Percentiles rank a stretch among this genome's conserved stretches.
Conservation (phyloP, 768 basidiomycete species). For the Boletus vermiculosoides region DNA sequence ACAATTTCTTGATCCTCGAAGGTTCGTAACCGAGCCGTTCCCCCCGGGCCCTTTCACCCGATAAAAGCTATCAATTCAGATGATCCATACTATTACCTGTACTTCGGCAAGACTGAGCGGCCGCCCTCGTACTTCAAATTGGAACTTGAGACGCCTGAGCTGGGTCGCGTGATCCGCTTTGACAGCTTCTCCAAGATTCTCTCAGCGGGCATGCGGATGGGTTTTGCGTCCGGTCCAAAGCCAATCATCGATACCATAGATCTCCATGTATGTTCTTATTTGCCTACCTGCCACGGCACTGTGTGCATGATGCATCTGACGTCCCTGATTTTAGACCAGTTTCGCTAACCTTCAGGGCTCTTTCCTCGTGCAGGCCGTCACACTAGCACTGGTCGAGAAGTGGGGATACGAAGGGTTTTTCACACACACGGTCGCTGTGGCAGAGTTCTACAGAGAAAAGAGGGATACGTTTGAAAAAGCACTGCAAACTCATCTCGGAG, state of each 20-base stretch:
- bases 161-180: conserved; percentile 82
- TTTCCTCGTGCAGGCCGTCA: conserved; percentile 63
- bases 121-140: conserved; percentile 81
- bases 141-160: conserved; percentile 62
- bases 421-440: conserved; percentile 63
- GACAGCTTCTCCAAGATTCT: conserved; percentile 88
- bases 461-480: conserved; percentile 76
- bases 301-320: conserved; percentile 8
- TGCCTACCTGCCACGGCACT: conserved; percentile 13
- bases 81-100: conserved; percentile 78
- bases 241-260: conserved; percentile 68
- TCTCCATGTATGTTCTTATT: conserved; percentile 50
- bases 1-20: conserved; percentile 84
- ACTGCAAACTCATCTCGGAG: conserved; percentile 73
- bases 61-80: conserved; percentile 40
- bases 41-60: neutral
- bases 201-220: conserved; percentile 75
- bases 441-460: conserved; percentile 71
- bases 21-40: conserved; percentile 40
- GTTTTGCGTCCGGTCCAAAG: conserved; percentile 76
- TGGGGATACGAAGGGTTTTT: conserved; percentile 82
- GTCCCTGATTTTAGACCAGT: conserved; percentile 48
- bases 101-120: conserved; percentile 63
- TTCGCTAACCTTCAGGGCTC: conserved; percentile 67
- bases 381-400: conserved; percentile 51